Evolutionary conservation across 176 grass and related monocot species (phyloP).

Genomic region (Saccharum spontaneum): DNA sequence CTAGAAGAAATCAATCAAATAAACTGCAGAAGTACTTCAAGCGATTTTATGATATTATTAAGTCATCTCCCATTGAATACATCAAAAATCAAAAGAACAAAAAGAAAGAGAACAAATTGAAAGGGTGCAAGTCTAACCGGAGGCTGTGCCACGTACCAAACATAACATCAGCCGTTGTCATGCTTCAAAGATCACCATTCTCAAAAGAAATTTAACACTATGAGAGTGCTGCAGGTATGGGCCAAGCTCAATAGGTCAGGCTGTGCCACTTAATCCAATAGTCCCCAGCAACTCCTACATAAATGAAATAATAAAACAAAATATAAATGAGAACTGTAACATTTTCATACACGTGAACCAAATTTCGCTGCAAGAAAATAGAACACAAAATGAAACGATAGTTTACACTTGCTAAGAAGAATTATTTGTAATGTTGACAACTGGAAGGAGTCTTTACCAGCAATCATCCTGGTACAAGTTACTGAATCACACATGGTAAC

Average conservation of each 20-base stretch:
- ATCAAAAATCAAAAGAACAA: constrained; percentile 3
- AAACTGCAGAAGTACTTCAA: neutral
- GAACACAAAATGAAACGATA: neutral
- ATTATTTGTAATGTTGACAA: neutral
- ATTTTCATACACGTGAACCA: neutral
- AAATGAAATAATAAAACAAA: constrained; percentile 23
- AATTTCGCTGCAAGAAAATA: constrained; percentile 18
- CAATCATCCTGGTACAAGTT: constrained; percentile 49
- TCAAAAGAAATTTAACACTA: constrained; percentile 71
- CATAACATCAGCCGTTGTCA: constrained; percentile 48
- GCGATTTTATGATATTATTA: neutral
- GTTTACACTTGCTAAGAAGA: neutral
- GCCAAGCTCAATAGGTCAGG: constrained; percentile 56
- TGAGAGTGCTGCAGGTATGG: constrained; percentile 62
- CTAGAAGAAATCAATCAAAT: neutral
- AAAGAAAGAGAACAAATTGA: neutral
- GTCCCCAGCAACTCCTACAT: constrained; percentile 47
- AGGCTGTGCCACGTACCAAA: constrained; percentile 57
- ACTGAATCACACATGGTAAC: constrained; percentile 74
- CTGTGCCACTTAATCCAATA: constrained; percentile 54
- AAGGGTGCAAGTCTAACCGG: neutral
- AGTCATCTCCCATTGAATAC: neutral
- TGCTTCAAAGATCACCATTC: constrained; percentile 65
- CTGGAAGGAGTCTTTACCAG: constrained; percentile 42
- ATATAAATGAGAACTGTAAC: constrained; percentile 12